Conservation (phyloP, 805 yeast genomes). For the Schwanniomyces pseudopolymorphus region DNA sequence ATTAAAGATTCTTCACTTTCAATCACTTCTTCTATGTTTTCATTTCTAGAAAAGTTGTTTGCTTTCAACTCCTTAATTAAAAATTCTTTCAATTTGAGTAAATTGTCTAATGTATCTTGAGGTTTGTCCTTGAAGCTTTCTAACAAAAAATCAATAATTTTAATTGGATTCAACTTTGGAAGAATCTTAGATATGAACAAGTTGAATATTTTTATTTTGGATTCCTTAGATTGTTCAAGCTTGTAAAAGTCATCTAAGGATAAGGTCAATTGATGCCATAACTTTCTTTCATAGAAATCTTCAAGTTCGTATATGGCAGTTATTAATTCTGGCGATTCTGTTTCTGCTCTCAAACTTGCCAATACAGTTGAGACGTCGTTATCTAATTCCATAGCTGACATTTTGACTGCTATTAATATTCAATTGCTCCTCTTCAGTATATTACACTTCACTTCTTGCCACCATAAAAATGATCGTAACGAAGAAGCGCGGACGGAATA, state of each 20-base stretch:
- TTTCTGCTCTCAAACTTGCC: slow-evolving; percentile 62
- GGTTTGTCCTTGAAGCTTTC: slow-evolving; percentile 37
- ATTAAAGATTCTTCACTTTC: slow-evolving; percentile 56
- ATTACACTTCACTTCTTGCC: slow-evolving; percentile 2
- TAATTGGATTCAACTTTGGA: slow-evolving; percentile 73
- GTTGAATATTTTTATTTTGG: slow-evolving; percentile 67
- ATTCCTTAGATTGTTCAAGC: slow-evolving; percentile 47
- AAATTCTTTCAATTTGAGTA: slow-evolving; percentile 30
- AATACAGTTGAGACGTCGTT: slow-evolving; percentile 46
- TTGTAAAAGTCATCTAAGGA: slow-evolving; percentile 61
- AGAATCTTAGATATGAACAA: slow-evolving; percentile 68
- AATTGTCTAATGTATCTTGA: slow-evolving; percentile 33
- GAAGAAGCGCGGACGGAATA: background rate
- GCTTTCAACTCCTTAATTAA: slow-evolving; percentile 25
- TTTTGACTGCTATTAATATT: slow-evolving; percentile 1
- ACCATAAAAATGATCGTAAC: slow-evolving; percentile 4
- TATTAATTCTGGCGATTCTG: slow-evolving; percentile 59
- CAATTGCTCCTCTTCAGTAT: background rate
- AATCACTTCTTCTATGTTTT: slow-evolving; percentile 28
- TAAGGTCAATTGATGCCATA: slow-evolving; percentile 92
- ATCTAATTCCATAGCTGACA: slow-evolving; percentile 41
- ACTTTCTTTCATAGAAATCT: slow-evolving; percentile 80
- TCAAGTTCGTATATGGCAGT: slow-evolving; percentile 69
- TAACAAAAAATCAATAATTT: slow-evolving; percentile 73
- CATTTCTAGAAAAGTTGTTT: slow-evolving; percentile 26